Conservation (phyloP, 352 stramenopile species). For the Phytophthora sojae region DNA sequence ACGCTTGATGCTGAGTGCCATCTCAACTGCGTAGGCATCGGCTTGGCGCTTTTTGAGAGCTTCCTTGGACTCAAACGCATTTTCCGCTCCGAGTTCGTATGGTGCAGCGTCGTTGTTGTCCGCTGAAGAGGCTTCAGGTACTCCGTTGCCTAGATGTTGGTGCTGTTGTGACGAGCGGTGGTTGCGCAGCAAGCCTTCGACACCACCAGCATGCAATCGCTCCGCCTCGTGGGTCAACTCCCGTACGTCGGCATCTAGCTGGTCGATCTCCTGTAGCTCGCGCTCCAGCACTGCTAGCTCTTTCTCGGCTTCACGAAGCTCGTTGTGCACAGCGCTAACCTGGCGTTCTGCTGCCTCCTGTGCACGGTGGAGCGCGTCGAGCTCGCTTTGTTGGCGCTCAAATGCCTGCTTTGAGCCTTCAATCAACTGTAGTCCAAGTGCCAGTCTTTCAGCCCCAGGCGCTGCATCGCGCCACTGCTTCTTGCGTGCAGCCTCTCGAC, state of each 20-base stretch:
- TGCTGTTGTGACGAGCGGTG: conserved; percentile 36
- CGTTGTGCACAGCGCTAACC: conserved; percentile 90
- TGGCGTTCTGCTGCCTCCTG: conserved; percentile 91
- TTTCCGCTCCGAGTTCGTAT: conserved; percentile 63
- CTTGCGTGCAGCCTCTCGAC: conserved; percentile 66
- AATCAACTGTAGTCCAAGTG: conserved; percentile 92
- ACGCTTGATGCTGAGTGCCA: conserved; percentile 94
- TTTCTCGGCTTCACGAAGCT: conserved; percentile 92
- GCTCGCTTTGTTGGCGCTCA: conserved; percentile 91
- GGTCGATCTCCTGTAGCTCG: conserved; percentile 93
- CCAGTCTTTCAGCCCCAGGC: conserved; percentile 89
- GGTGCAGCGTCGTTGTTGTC: conserved; percentile 22
- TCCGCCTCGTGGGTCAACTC: conserved; percentile 93
- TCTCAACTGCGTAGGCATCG: conserved; percentile 92
- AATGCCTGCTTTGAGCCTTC: conserved; percentile 95
- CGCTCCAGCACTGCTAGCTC: conserved; percentile 91
- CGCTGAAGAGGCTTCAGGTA: conserved; percentile 34
- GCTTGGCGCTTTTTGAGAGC: conserved; percentile 62
- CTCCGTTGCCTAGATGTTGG: conserved; percentile 61
- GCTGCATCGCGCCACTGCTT: conserved; percentile 89
- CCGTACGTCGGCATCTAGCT: conserved; percentile 90
- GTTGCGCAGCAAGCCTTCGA: conserved; percentile 59
- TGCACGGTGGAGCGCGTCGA: conserved; percentile 92
- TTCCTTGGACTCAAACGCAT: conserved; percentile 57
- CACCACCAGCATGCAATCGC: conserved; percentile 71